Evolutionary conservation across 805 yeast genomes (phyloP).

Genomic region (Debaryomyces tyrocola): DNA sequence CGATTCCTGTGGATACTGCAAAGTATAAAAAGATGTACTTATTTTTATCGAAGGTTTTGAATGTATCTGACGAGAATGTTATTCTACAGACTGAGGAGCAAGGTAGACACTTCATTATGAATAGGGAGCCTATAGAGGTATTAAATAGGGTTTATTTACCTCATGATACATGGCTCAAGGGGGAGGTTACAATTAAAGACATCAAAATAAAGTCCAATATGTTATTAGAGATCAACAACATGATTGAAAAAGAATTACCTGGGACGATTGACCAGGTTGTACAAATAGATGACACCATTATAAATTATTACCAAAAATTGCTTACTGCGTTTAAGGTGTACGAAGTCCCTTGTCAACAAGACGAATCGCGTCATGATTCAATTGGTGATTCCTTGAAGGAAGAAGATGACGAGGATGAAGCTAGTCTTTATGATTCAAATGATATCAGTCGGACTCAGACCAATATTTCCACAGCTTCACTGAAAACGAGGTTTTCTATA

Average conservation of each 20-base stretch:
- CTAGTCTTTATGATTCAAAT: background rate
- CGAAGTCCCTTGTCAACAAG: slow-evolving; percentile 15
- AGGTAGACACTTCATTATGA: background rate
- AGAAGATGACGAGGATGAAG: slow-evolving; percentile 8
- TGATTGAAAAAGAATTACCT: slow-evolving; percentile 23
- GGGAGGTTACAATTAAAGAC: slow-evolving; percentile 29
- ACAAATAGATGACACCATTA: slow-evolving; percentile 22
- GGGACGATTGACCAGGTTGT: slow-evolving; percentile 4
- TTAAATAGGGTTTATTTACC: slow-evolving; percentile 36
- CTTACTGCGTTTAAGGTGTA: slow-evolving; percentile 34
- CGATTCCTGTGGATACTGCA: slow-evolving; percentile 26
- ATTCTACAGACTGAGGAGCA: background rate
- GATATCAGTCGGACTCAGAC: background rate
- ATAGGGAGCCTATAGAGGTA: slow-evolving; percentile 17
- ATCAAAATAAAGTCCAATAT: slow-evolving; percentile 31
- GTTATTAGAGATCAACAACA: slow-evolving; percentile 30
- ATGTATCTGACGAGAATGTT: slow-evolving; percentile 16
- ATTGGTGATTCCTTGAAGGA: background rate
- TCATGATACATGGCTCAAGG: slow-evolving; percentile 35
- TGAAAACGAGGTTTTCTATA: background rate
- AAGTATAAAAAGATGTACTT: slow-evolving; percentile 25
- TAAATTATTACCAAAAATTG: slow-evolving; percentile 30
- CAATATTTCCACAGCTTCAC: background rate
- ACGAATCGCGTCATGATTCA: background rate
- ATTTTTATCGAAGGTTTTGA: slow-evolving; percentile 24